Evolutionary conservation across 2,329 filamentous ascomycete species (phyloP), one percentile per base, ranked within the genome.

Genomic region (Fusarium acutatum): DNA sequence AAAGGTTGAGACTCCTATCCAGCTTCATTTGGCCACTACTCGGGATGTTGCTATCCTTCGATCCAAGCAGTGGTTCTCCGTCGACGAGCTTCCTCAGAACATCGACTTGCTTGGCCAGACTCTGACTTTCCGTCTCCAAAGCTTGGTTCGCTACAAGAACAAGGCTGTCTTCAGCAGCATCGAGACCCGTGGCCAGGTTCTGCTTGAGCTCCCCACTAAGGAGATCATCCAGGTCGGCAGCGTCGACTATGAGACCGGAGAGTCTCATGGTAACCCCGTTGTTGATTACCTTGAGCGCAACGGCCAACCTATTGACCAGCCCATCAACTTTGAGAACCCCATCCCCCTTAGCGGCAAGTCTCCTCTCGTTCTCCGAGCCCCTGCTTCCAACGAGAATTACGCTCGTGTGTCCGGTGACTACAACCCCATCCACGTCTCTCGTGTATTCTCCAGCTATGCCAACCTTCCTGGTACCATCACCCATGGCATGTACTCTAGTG

Each of bases 401-500:
- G 97, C 96, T 71, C 94, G 95, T 75, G 96, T 99, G 24, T 99
- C 97, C 58, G 96, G 96, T 52, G 96, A 99, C 82, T 99, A 95
- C 89, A 99, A 99, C 84, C 96, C 96, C 30, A 99, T 99, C 72
- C 96, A 99, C 87, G 96, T 99, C 49, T 98, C 96, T 18, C 93
- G 96, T 64, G 94, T 98, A 62, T 99, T 99, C 85, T 94, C 96
- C 37, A 94, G 91, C 84, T 99, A 98, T 79, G 97, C 96, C 81
- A 96, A 95, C 82, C 88, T 99, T 22, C 95, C 95, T 3, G 97
- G 96, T 56, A 99, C 96, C 49, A 99, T 99, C 80, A 99, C 96
- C 3, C 96, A 99, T 81, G 96, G 96, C 81, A 99, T 99, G 96
- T 99, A 98, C 88, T 97, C 96, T 4, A 98, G 96, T 83, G 96